Base-by-base conservation (phyloP, 2,329 filamentous ascomycete genomes). In the Nannizziopsis barbatae region DNA sequence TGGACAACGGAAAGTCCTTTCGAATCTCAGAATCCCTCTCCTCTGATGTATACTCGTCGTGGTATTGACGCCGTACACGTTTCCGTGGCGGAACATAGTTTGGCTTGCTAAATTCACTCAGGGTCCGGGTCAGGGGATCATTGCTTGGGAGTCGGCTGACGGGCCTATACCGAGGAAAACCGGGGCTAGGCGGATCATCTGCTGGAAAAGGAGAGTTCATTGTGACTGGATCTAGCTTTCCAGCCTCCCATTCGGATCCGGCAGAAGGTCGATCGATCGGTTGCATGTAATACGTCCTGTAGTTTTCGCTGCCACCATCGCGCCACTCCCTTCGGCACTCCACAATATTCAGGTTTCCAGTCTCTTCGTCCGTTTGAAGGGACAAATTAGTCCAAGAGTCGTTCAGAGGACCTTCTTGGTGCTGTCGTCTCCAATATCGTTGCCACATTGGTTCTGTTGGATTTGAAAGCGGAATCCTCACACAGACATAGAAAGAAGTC, bases 251-350 rank as follows among this genome's bases (percentile, higher is more conserved):
- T 38, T 45, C 32, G 18, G 30, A 6, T 14, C 42, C 61, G 11
- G 58, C 38, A 22, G 43, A 37, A 14, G 50, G 51, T 14, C 53
- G 62, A 3, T 59, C 57, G 9, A 71, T 59, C 4, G 63, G 61
- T 37, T 70, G 63, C 9, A 69, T 77, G 61, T 88, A 88, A 57
- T 81, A 85, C 0, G 76, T 84, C 20, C 83, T 74, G 36, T 74
- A 71, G 50, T 79, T 79, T 18, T 73, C 74, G 49, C 78, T 80
- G 17, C 71, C 68, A 27, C 73, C 73, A 42, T 70, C 59, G 8
- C 65, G 70, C 79, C 81, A 87, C 61, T 88, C 84, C 22, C 79
- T 80, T 11, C 84, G 73, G 27, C 75, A 76, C 61, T 89, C 84
- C 0, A 85, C 64, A 14, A 86, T 79, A 44, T 75, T 69, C 1